phyloP scores from a whole-genome alignment of 2,329 filamentous ascomycete genomes.

The Beauveria sp. region DNA sequence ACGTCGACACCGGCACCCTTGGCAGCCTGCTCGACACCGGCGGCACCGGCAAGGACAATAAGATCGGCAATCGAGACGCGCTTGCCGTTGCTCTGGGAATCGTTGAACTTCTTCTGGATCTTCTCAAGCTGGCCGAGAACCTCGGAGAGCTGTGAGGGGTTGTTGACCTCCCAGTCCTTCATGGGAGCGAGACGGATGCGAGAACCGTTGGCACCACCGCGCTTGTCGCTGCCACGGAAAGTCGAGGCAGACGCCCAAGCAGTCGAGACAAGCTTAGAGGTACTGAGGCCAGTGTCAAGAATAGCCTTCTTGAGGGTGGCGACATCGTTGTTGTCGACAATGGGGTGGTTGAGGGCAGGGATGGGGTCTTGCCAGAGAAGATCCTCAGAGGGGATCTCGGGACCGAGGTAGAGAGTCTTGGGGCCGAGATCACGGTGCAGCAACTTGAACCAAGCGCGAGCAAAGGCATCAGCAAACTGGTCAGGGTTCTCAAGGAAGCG shows the following conservation, averaged over 20 bases:
- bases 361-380: slow-evolving; percentile 71
- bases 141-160: slow-evolving; percentile 56
- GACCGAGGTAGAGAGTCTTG: slow-evolving; percentile 61
- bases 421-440: slow-evolving; percentile 75
- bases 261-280: slow-evolving; percentile 54
- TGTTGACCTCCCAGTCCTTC: slow-evolving; percentile 67
- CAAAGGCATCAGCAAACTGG: slow-evolving; percentile 61
- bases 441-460: slow-evolving; percentile 76
- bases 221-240: slow-evolving; percentile 72
- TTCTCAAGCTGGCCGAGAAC: slow-evolving; percentile 54
- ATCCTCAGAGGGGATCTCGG: slow-evolving; percentile 62
- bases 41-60: slow-evolving; percentile 65
- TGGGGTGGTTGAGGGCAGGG: slow-evolving; percentile 47
- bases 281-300: slow-evolving; percentile 51
- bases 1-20: slow-evolving; percentile 37
- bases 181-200: slow-evolving; percentile 68
- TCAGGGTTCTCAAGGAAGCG: slow-evolving; percentile 62
- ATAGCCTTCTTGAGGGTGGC: slow-evolving; percentile 61
- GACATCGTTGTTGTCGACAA: slow-evolving; percentile 57
- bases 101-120: slow-evolving; percentile 61
- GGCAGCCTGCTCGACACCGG: slow-evolving; percentile 66
- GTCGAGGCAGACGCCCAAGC: slow-evolving; percentile 66
- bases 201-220: slow-evolving; percentile 72
- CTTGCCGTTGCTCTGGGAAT: slow-evolving; percentile 50
- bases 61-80: slow-evolving; percentile 72